These are phyloP conservation scores for Dillenia turbinata DNA, from an alignment of 164 flowering plant species.

Conservation along the genomic window DNA sequence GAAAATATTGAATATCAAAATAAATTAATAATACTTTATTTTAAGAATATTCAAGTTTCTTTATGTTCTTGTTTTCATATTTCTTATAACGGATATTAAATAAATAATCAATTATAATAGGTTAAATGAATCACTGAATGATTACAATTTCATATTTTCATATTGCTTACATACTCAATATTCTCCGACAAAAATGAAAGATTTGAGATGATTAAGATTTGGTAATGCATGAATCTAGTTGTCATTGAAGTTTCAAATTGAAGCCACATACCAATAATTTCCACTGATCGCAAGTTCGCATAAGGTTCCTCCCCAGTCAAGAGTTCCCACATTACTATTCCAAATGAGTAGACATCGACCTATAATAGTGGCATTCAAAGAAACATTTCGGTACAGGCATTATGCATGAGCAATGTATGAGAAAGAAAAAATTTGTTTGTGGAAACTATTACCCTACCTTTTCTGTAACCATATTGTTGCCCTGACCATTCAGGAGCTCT, in stretches of 20 bases:
- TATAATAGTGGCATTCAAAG: conserved; percentile 3
- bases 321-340: conserved; percentile 58
- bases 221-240: too few species aligned
- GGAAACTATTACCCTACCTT: conserved; percentile 21
- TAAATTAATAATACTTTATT: too few species aligned
- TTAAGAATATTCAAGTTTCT: too few species aligned
- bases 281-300: conserved; percentile 29
- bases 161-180: too few species aligned
- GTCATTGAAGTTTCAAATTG: background rate
- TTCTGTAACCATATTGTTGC: conserved; percentile 31
- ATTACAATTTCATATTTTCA: too few species aligned
- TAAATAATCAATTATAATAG: too few species aligned
- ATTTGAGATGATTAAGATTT: too few species aligned
- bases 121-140: too few species aligned
- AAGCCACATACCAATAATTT: conserved; percentile 29
- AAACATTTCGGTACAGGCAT: background rate
- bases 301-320: conserved; percentile 52
- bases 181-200: too few species aligned
- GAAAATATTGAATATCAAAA: too few species aligned
- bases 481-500: conserved; percentile 19
- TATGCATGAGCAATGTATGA: background rate
- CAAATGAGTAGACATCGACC: conserved; percentile 61
- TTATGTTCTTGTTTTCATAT: too few species aligned
- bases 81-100: too few species aligned
- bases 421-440: background rate